A percentile compares a stretch with the other conserved stretches of the same genome.
Evolutionary conservation across 805 yeast genomes (phyloP).

Genomic region (Suhomyces sp.): DNA sequence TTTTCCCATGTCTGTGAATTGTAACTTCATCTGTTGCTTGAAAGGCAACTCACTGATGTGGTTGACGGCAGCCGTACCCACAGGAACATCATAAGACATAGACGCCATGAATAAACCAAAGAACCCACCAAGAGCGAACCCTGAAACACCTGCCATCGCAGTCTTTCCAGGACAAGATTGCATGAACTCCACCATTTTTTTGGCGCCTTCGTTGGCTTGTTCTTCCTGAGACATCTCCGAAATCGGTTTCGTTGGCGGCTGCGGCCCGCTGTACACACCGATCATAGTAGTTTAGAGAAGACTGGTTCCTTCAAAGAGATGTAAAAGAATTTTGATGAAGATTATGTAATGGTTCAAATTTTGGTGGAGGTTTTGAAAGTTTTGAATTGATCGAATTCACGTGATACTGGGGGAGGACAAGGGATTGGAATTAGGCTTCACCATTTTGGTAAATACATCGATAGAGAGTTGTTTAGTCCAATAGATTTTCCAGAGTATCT

Average conservation of each 20-base stretch:
- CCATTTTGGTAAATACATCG: no score
- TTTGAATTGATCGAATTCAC: no score
- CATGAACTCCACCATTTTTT: conserved; percentile 79
- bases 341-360: no score
- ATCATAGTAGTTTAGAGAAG: conserved; percentile 30
- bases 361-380: no score
- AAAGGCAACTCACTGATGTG: conserved; percentile 83
- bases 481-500: no score
- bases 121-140: conserved; percentile 92
- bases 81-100: conserved; percentile 81
- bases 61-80: conserved; percentile 53
- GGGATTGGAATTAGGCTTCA: no score
- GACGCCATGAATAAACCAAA: conserved; percentile 94
- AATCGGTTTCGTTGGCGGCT: conserved; percentile 45
- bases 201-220: conserved; percentile 89
- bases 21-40: conserved; percentile 87
- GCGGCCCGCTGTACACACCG: conserved; percentile 40
- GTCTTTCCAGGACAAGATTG: conserved; percentile 95
- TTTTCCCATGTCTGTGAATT: conserved; percentile 87
- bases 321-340: no score
- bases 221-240: conserved; percentile 85
- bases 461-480: no score
- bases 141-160: conserved; percentile 87
- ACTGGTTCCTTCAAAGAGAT: no score
- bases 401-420: no score